Percentiles rank a stretch among this genome's conserved stretches.
These are phyloP conservation scores for Venturia oleaginea DNA, from an alignment of 2,329 filamentous ascomycete species.

Conservation along the genomic window DNA sequence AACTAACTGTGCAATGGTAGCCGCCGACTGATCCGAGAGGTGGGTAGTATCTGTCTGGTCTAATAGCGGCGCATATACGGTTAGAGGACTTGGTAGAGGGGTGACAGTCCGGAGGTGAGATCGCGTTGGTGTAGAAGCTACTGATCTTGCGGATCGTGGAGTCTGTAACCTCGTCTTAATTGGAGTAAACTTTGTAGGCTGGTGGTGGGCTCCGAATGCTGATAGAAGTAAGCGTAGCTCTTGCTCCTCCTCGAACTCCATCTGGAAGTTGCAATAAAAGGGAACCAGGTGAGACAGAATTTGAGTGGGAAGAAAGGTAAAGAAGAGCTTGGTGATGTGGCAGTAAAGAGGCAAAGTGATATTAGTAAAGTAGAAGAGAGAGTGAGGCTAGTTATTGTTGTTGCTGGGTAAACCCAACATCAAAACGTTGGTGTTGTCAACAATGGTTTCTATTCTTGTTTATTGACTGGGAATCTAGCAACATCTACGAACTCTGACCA, in stretches of 20 bases:
- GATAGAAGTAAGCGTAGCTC: not conserved
- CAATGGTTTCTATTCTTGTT: conserved; percentile 2
- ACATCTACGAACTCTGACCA: not conserved
- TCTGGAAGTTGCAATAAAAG: not conserved
- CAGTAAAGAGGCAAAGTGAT: not conserved
- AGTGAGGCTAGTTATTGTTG: not conserved
- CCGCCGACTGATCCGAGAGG: not conserved
- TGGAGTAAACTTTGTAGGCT: not conserved
- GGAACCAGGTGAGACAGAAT: not conserved
- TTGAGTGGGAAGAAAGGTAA: not conserved
- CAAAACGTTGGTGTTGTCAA: not conserved
- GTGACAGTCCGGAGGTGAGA: not conserved
- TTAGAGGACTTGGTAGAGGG: not conserved
- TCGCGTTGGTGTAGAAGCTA: not conserved
- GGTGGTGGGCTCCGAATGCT: not conserved
- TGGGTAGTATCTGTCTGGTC: not conserved
- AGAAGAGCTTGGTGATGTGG: not conserved
- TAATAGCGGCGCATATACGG: not conserved
- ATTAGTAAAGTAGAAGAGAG: not conserved
- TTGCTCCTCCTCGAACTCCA: not conserved
- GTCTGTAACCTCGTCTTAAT: not conserved
- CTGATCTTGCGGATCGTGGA: not conserved
- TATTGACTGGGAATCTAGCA: not conserved
- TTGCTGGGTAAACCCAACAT: not conserved
- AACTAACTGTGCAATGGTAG: not conserved